Conservation (phyloP, 192 early-diverging fungal genomes). For the Linnemannia hyalina region DNA sequence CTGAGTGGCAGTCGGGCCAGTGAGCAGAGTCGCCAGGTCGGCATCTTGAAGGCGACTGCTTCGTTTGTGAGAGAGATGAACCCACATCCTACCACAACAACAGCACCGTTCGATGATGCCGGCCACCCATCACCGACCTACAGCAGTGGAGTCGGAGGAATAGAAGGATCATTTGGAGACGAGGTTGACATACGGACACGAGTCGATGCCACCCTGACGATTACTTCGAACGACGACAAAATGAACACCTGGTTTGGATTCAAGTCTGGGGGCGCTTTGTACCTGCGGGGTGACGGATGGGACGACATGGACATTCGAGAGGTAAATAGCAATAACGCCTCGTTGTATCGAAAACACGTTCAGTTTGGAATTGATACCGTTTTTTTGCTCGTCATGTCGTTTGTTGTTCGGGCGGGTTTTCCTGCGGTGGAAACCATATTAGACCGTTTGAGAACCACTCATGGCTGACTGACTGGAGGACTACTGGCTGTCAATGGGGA, state of each 20-base stretch:
- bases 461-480: neutral
- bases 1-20: conserved; percentile 52
- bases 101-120: conserved; percentile 6
- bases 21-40: conserved; percentile 46
- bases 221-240: conserved; percentile 48
- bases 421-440: neutral
- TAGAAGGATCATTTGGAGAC: conserved; percentile 10
- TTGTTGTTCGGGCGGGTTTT: neutral
- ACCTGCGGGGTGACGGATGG: conserved; percentile 48
- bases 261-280: conserved; percentile 28
- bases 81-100: conserved; percentile 9
- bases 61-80: conserved; percentile 52
- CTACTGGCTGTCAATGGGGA: neutral
- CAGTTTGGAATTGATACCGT: neutral
- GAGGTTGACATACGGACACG: conserved; percentile 4
- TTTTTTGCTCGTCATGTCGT: neutral
- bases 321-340: conserved; percentile 12
- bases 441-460: too few relatives aligned
- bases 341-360: neutral
- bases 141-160: neutral
- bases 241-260: conserved; percentile 55
- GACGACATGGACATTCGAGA: conserved; percentile 53
- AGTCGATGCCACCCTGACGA: conserved; percentile 41
- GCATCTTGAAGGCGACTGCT: conserved; percentile 24
- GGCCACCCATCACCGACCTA: conserved; percentile 12